Base-by-base conservation (phyloP, 2,329 filamentous ascomycete genomes). In the Chaetomium globosum region DNA sequence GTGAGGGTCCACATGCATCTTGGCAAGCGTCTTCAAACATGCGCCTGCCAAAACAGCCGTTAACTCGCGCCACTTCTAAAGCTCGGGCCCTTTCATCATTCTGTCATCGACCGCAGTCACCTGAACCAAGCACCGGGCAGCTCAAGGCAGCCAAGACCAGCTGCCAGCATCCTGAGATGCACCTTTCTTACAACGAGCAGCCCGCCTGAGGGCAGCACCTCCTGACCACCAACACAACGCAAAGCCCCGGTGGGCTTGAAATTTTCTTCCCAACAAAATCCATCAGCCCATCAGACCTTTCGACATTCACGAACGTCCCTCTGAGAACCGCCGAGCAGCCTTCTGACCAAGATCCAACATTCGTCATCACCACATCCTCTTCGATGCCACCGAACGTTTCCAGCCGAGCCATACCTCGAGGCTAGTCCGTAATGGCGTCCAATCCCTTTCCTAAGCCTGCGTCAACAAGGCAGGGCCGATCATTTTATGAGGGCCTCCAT, bases 401-500 rank as follows among this genome's bases (percentile, higher is more conserved):
- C 10, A 48, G 61, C 65, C 23, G 51, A 49, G 48, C 31, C 64
- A 16, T 21, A 46, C 52, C 39, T 39, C 59, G 46, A 64, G 52
- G 48, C 55, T 16, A 59, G 58, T 21, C 12, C 51, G 61, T 39
- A 6, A 84, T 84, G 81, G 73, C 81, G 58, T 78, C 79, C 59
- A 82, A 82, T 61, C 74, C 82, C 57, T 82, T 85, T 69, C 80
- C 81, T 28, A 80, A 77, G 61, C 75, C 82, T 46, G 75, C 74
- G 36, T 74, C 76, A 43, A 72, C 74, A 21, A 70, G 71, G 53
- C 75, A 76, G 46, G 75, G 75, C 62, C 73, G 77, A 58, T 80
- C 83, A 3, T 83, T 83, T 69, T 85, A 86, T 73, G 79, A 83
- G 64, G 80, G 82, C 33, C 73, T 84, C 19, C 77, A 80, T 67